Conservation (phyloP, 208 protist genomes). For the Crithidia fasciculata region DNA sequence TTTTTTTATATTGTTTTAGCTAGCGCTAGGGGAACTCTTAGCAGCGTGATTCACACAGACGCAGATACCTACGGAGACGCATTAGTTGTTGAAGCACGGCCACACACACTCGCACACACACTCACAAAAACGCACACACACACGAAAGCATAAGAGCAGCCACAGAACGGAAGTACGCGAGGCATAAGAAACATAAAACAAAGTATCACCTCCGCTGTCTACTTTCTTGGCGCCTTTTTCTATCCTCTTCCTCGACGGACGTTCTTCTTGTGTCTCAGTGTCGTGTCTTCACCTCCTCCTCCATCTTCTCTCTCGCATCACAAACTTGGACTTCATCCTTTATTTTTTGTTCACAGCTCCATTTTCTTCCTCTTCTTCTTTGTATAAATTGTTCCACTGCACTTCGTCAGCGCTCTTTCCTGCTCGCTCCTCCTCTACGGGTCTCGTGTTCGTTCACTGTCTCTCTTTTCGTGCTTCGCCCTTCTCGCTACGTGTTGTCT, state of each 20-base stretch:
- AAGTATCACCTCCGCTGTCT: too few relatives aligned
- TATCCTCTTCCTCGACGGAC: too few relatives aligned
- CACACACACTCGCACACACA: not conserved
- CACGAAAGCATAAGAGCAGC: not conserved
- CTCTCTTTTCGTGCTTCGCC: too few relatives aligned
- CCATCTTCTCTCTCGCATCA: not conserved
- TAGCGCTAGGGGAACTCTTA: slow-evolving; percentile 26
- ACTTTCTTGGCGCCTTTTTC: too few relatives aligned
- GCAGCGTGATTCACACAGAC: slow-evolving; percentile 22
- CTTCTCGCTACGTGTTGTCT: too few relatives aligned
- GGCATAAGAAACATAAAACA: too few relatives aligned
- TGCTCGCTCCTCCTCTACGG: too few relatives aligned
- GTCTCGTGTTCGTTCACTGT: too few relatives aligned
- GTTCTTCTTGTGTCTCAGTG: not conserved
- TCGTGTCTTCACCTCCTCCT: not conserved
- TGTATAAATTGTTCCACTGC: not conserved
- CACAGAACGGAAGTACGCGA: not conserved
- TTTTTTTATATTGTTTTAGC: slow-evolving; percentile 11
- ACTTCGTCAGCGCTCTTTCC: too few relatives aligned
- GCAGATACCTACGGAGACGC: not conserved
- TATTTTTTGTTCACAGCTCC: not conserved
- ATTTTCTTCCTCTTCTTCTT: not conserved
- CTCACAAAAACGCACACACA: not conserved
- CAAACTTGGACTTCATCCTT: not conserved
- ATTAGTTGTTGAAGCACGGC: too few relatives aligned